A percentile compares a stretch with the other conserved stretches of the same genome.
Conservation (phyloP, 202 grass and related monocot species). For the Schoenoplectus tabernaemontani region DNA sequence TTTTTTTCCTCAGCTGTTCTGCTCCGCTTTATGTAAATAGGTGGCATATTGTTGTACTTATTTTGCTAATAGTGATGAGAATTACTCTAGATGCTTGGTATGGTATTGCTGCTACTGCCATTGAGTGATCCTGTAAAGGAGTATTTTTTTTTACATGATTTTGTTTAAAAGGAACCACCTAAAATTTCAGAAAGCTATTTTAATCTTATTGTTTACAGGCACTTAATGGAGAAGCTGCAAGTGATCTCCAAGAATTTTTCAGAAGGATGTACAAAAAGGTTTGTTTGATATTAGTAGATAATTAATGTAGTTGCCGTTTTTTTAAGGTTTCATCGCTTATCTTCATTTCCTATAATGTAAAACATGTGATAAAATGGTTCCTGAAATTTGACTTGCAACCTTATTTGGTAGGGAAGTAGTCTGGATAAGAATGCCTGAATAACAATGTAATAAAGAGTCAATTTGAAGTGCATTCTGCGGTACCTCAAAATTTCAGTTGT, state of each 20-base stretch:
- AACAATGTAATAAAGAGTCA: not conserved
- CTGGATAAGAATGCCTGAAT: not conserved
- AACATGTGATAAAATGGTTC: not conserved
- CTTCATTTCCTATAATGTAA: not conserved
- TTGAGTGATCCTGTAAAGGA: not conserved
- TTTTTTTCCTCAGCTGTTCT: not conserved
- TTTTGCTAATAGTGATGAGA: not conserved
- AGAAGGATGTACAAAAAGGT: conserved; percentile 71
- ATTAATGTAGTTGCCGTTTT: not conserved
- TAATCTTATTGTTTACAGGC: conserved; percentile 32
- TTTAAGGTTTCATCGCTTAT: not conserved
- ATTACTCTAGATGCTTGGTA: not conserved
- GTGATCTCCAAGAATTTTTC: conserved; percentile 85
- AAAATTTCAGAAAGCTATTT: not conserved
- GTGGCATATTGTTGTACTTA: not conserved
- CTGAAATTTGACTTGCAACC: not conserved
- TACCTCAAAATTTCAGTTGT: not conserved
- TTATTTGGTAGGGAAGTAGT: not conserved
- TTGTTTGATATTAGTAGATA: conserved; percentile 9
- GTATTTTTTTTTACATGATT: not conserved
- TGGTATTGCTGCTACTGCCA: not conserved
- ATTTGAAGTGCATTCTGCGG: not conserved
- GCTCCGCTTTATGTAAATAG: not conserved
- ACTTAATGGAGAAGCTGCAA: conserved; percentile 61
- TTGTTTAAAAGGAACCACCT: not conserved